phyloP scores from a whole-genome alignment of 2,329 filamentous ascomycete species.

The Penicillium sp. region DNA sequence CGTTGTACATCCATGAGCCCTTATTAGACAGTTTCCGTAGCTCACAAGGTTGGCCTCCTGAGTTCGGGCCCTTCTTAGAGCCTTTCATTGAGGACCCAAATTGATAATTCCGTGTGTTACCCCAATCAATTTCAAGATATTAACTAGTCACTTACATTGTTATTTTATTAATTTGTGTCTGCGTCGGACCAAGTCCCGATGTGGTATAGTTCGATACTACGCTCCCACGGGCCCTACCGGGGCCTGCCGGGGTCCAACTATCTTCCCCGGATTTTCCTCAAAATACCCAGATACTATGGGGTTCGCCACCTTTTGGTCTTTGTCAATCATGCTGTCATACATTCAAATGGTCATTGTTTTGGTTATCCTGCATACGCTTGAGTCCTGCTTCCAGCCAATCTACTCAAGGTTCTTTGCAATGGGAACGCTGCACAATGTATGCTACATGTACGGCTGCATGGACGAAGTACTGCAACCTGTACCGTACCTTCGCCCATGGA shows the following conservation, averaged over 20 bases:
- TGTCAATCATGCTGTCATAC: not conserved
- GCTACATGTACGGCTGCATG: not conserved
- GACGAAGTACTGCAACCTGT: not conserved
- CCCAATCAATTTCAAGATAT: not conserved
- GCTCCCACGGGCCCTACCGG: not conserved
- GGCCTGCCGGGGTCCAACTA: not conserved
- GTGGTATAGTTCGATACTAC: conserved; percentile 8
- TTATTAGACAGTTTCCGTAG: not conserved
- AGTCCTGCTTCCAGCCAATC: not conserved
- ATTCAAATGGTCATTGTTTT: not conserved
- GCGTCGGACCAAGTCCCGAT: conserved; percentile 4
- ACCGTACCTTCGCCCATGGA: not conserved
- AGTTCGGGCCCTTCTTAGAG: not conserved
- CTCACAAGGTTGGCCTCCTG: not conserved
- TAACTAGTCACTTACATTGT: too few relatives aligned
- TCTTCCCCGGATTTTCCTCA: conserved; percentile 11
- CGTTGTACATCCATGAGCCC: not conserved
- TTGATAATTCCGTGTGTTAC: not conserved
- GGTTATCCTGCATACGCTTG: not conserved
- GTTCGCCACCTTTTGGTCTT: not conserved
- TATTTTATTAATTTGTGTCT: not conserved
- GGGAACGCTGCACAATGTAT: conserved; percentile 1
- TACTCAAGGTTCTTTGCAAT: not conserved
- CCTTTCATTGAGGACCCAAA: not conserved
- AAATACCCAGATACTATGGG: not conserved